These are phyloP conservation scores for barley (Hordeum vulgare) DNA, from an alignment of 176 grass and related monocot species.

Conservation along the genomic window DNA sequence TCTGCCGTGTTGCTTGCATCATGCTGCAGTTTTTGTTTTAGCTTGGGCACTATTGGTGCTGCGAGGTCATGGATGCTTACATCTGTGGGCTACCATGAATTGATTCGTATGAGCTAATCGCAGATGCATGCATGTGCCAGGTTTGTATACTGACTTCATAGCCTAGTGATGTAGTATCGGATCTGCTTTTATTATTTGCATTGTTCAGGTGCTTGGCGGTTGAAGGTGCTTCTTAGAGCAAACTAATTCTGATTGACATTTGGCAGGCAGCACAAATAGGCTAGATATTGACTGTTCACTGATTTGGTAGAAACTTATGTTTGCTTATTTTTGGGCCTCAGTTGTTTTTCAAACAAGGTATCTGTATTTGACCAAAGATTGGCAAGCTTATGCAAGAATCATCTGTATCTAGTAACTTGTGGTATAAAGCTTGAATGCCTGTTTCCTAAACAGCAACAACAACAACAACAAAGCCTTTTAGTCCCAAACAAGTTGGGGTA, in stretches of 20 bases:
- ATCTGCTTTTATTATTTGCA: background rate
- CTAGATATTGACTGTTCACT: background rate
- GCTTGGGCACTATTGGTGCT: background rate
- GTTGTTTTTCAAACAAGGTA: background rate
- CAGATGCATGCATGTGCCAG: background rate
- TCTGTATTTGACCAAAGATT: constrained; percentile 3
- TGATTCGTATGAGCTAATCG: background rate
- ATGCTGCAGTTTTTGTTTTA: background rate
- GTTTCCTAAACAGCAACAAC: background rate
- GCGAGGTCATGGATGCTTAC: background rate
- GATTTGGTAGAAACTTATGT: background rate
- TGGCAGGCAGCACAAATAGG: background rate
- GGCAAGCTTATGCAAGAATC: background rate
- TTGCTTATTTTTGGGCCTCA: background rate
- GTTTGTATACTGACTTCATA: background rate
- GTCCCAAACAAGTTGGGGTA: too few species aligned
- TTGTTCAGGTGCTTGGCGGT: background rate
- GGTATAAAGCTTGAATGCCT: background rate
- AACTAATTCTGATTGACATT: background rate
- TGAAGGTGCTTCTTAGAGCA: background rate
- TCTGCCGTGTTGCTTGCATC: background rate
- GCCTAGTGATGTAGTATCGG: background rate
- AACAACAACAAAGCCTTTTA: too few species aligned
- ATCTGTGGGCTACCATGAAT: background rate
- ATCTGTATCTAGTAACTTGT: background rate